These are phyloP conservation scores for Omphalea diandra DNA, from an alignment of 441 rosid genomes.

Conservation along the genomic window DNA sequence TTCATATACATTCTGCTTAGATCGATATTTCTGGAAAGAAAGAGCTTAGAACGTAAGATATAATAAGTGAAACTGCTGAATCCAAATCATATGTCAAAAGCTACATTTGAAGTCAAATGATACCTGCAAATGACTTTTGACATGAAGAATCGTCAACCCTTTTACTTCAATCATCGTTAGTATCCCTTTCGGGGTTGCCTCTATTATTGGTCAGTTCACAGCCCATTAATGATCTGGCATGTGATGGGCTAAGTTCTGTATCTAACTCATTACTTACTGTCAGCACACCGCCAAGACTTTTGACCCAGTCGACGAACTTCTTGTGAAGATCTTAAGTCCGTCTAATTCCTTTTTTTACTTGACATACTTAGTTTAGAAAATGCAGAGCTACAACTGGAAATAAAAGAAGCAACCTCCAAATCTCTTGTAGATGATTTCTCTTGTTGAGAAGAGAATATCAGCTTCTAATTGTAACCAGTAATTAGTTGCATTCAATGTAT, in stretches of 20 bases:
- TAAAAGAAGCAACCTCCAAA: conserved; percentile 16
- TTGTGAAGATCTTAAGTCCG: conserved; percentile 89
- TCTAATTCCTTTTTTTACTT: conserved; percentile 69
- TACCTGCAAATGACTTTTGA: conserved; percentile 17
- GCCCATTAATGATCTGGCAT: neutral
- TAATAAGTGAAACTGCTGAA: neutral
- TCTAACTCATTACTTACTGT: conserved; percentile 67
- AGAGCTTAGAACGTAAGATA: neutral
- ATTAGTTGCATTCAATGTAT: neutral
- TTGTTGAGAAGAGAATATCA: conserved; percentile 35
- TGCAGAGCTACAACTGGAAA: conserved; percentile 23
- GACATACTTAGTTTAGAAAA: conserved; percentile 26
- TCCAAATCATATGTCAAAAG: neutral
- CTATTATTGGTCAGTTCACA: conserved; percentile 35
- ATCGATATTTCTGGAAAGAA: conserved; percentile 4
- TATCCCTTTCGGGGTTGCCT: conserved; percentile 84
- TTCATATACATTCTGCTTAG: neutral
- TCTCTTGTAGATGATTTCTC: conserved; percentile 36
- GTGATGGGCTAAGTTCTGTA: neutral
- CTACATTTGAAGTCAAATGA: neutral
- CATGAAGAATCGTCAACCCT: neutral
- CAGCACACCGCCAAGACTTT: conserved; percentile 78
- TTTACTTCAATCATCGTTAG: conserved; percentile 69
- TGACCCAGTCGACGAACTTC: conserved; percentile 73
- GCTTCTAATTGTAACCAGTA: neutral